A percentile compares a stretch with the other conserved stretches of the same genome.
Evolutionary conservation across 2,329 filamentous ascomycete genomes (phyloP).

Genomic region (Ophiostoma quercus): DNA sequence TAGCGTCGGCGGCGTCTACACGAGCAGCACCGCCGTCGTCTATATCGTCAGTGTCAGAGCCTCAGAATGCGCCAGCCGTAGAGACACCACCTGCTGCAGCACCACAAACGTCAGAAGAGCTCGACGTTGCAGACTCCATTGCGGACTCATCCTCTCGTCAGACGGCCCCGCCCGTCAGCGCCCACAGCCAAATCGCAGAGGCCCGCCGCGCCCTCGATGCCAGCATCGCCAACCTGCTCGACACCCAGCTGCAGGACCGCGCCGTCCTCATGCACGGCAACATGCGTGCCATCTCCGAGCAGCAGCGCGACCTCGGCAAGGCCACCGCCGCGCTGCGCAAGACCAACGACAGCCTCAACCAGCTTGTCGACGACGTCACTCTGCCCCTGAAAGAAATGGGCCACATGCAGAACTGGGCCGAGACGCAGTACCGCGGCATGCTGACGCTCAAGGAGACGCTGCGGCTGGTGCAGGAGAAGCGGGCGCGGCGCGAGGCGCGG

Average conservation of each 20-base stretch:
- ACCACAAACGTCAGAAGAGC: not conserved
- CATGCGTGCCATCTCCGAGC: conserved; percentile 57
- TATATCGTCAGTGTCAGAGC: conserved; percentile 17
- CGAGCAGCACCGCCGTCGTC: conserved; percentile 21
- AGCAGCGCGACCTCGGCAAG: conserved; percentile 60
- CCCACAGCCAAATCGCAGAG: conserved; percentile 48
- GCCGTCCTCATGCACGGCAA: conserved; percentile 66
- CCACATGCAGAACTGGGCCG: conserved; percentile 81
- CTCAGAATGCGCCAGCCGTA: not conserved
- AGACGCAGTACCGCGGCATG: conserved; percentile 68
- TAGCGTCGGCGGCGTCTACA: not conserved
- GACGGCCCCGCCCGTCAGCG: conserved; percentile 26
- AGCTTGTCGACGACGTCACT: conserved; percentile 57
- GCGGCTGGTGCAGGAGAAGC: conserved; percentile 44
- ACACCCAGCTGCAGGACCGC: conserved; percentile 62
- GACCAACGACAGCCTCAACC: conserved; percentile 61
- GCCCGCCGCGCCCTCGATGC: conserved; percentile 57
- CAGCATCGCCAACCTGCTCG: conserved; percentile 63
- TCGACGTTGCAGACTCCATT: not conserved
- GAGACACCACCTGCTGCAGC: not conserved
- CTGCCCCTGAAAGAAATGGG: conserved; percentile 70
- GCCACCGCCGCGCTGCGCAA: conserved; percentile 56
- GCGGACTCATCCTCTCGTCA: not conserved
- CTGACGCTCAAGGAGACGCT: conserved; percentile 61
- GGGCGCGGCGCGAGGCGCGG: conserved; percentile 17